These are phyloP conservation scores for Coleophoma eucalyptorum DNA, from an alignment of 2,329 filamentous ascomycete genomes.

Conservation along the genomic window DNA sequence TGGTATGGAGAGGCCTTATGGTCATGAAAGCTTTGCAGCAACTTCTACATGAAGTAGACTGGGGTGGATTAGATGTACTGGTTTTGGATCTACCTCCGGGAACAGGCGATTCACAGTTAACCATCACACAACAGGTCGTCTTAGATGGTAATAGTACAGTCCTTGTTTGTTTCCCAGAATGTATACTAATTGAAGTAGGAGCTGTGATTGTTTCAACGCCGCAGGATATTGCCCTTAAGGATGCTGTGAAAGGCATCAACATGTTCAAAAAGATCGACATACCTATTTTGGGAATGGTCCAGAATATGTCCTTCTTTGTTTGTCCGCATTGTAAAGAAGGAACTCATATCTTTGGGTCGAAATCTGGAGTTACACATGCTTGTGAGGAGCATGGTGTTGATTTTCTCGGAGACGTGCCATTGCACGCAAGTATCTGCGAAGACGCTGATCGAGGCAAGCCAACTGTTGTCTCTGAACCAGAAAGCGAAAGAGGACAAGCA, in stretches of 20 bases:
- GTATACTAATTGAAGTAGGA: slow-evolving; percentile 36
- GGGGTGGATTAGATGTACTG: slow-evolving; percentile 83
- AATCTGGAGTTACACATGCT: slow-evolving; percentile 60
- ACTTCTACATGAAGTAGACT: slow-evolving; percentile 90
- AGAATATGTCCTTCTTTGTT: slow-evolving; percentile 85
- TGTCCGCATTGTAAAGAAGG: slow-evolving; percentile 75
- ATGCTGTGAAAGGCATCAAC: slow-evolving; percentile 86
- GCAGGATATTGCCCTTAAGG: slow-evolving; percentile 87
- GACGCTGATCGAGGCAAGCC: slow-evolving; percentile 86
- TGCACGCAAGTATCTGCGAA: slow-evolving; percentile 82
- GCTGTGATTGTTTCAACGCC: slow-evolving; percentile 89
- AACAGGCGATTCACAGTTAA: slow-evolving; percentile 92
- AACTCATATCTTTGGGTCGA: slow-evolving; percentile 71
- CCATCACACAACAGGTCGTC: slow-evolving; percentile 92
- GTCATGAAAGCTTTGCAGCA: slow-evolving; percentile 97
- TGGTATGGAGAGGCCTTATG: slow-evolving; percentile 96
- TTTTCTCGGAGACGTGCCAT: slow-evolving; percentile 84
- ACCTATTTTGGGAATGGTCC: slow-evolving; percentile 79
- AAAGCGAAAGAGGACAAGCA: slow-evolving; percentile 65
- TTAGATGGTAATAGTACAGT: slow-evolving; percentile 61
- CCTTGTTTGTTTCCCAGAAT: not conserved
- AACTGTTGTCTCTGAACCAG: slow-evolving; percentile 83
- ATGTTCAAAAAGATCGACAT: slow-evolving; percentile 82
- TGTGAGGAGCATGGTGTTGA: slow-evolving; percentile 71
- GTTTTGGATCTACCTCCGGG: slow-evolving; percentile 91